Base-by-base conservation (phyloP, 805 yeast genomes). In the Candida chilensis region DNA sequence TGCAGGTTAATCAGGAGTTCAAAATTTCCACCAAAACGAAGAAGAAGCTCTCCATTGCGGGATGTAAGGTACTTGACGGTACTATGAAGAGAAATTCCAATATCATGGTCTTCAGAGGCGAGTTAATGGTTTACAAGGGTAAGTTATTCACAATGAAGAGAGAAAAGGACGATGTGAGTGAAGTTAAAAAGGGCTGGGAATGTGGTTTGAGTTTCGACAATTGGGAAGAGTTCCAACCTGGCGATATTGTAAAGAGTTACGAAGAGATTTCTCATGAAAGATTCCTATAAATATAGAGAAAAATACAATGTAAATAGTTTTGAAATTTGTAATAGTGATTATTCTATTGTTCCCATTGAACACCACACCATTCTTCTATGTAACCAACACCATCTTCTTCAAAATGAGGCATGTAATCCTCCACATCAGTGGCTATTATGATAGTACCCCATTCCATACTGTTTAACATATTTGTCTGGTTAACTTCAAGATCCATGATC, bases 371-470 rank as follows among this genome's bases (percentile, higher is more conserved):
- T 52, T 85, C 95, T 44, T 78, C 81, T 1, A 75, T 71, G 43
- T 84, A 85, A 0, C 85, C 95, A n/a, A 84, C 87, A 25, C 73
- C 71, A 33, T 74, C 61, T 5, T 57, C 68, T 37, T 81, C 87
- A 27, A 74, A 53, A 16, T 41, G 24, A 6, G 41, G 78, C 11
- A 63, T 54, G 37, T 60, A 73, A 47, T 84, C 94, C 39, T 74
- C 78, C 5, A 56, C 53, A 41, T 84, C 87, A 0, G 96, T 84
- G 25, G 78, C 83, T 2, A 90, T 82, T 16, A 85, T 58, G 18
- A 92, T 82, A 0, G 97, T 83, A 2, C 96, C 97, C 98, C 98
- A 92, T 38, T 90, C 94, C 94, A 90, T 90, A 9, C 97, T 96
- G 20, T 74, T 74, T 26, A 68, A 43, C 2, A 82, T 58, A 43